Percentiles rank a stretch among this genome's conserved stretches.
phyloP scores from a whole-genome alignment of 2,329 filamentous ascomycete genomes.

The Lithohypha guttulata region DNA sequence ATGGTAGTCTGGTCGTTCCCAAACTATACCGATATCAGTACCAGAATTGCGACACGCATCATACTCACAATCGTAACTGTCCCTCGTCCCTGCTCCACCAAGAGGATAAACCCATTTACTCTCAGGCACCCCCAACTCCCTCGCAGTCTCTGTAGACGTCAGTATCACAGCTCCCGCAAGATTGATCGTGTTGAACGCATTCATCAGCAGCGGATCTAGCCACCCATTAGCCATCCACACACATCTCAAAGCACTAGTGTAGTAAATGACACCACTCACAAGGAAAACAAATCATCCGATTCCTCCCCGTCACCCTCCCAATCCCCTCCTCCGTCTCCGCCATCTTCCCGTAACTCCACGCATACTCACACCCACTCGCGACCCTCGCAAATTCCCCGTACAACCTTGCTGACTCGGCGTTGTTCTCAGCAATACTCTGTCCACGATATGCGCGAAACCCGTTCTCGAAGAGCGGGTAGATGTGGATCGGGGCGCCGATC shows the following conservation, averaged over 20 bases:
- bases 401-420: constrained; percentile 47
- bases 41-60: constrained; percentile 1
- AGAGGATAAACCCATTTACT: constrained; percentile 54
- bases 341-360: constrained; percentile 47
- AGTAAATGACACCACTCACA: constrained; percentile 36
- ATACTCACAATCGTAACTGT: constrained; percentile 43
- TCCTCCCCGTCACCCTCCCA: constrained; percentile 43
- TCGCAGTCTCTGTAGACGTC: constrained; percentile 47
- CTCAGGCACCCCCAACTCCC: constrained; percentile 43
- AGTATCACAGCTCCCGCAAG: constrained; percentile 50
- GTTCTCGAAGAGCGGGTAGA: constrained; percentile 59
- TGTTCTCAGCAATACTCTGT: constrained; percentile 47
- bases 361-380: constrained; percentile 41
- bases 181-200: constrained; percentile 60
- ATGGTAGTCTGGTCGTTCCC: constrained; percentile 49
- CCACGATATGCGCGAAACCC: constrained; percentile 46
- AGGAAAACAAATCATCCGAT: constrained; percentile 58
- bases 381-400: constrained; percentile 52
- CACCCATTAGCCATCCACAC: constrained; percentile 7
- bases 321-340: constrained; percentile 42
- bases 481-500: constrained; percentile 53
- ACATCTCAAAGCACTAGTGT: constrained; percentile 11
- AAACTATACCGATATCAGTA: constrained; percentile 39
- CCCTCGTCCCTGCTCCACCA: constrained; percentile 52
- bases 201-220: constrained; percentile 60